These are phyloP conservation scores for Nannochloris sp. DNA, from an alignment of 139 green algal genomes.

Conservation along the genomic window DNA sequence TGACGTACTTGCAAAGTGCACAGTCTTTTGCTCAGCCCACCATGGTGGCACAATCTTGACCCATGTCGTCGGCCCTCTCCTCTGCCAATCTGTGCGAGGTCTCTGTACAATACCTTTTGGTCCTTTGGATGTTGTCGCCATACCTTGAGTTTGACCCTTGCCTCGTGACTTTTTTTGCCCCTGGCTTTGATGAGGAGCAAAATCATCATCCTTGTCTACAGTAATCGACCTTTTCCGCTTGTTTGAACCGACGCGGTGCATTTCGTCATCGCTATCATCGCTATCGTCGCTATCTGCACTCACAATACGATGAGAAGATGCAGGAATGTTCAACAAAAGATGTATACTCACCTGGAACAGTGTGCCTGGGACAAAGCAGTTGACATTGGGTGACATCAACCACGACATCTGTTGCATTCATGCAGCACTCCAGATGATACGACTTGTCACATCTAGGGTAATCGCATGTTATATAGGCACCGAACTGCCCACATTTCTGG, in stretches of 20 bases:
- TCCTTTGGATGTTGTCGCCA: not conserved
- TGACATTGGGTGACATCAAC: no score
- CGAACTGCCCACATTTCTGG: no score
- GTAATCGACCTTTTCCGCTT: no score
- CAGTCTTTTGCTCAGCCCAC: constrained; percentile 32
- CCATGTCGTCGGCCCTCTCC: constrained; percentile 18
- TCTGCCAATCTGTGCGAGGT: constrained; percentile 32
- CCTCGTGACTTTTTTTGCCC: not conserved
- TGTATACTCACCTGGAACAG: not conserved
- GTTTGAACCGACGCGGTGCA: no score
- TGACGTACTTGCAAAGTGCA: constrained; percentile 34
- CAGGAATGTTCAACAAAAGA: not conserved
- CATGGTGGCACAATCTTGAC: constrained; percentile 32
- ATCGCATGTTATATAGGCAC: no score
- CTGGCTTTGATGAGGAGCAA: not conserved
- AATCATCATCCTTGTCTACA: not conserved
- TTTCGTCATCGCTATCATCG: not conserved
- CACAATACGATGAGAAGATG: no score
- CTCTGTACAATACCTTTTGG: constrained; percentile 2
- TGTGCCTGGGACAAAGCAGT: no score
- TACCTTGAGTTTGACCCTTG: not conserved
- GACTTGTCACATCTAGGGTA: no score
- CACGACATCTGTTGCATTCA: no score
- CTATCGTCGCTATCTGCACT: not conserved
- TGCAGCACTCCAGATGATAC: no score